Evolutionary conservation across 169 alveolate species (phyloP).

Genomic region (Eimeria zaria): DNA sequence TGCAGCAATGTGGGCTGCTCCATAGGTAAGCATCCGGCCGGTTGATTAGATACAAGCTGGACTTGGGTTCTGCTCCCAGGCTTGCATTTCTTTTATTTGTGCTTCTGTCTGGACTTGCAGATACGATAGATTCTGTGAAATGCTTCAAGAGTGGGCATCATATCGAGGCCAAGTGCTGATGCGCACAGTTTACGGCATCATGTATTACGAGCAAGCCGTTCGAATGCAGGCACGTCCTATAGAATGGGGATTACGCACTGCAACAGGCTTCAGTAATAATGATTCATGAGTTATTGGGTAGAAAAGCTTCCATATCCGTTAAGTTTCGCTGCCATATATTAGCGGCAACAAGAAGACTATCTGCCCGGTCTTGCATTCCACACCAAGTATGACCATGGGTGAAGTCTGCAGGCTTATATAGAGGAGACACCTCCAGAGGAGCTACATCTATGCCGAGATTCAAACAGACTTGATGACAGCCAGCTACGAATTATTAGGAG

Average conservation of each 20-base stretch:
- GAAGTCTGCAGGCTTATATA: conserved; percentile 59
- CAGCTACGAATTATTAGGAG: conserved; percentile 63
- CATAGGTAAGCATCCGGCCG: conserved; percentile 61
- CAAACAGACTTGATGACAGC: conserved; percentile 49
- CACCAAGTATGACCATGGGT: neutral
- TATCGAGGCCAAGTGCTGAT: conserved; percentile 82
- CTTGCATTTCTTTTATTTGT: neutral
- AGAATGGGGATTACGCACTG: neutral
- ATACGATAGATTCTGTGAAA: conserved; percentile 77
- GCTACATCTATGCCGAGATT: conserved; percentile 78
- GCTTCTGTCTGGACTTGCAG: conserved; percentile 5
- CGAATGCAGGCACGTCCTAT: conserved; percentile 78
- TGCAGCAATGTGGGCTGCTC: conserved; percentile 74
- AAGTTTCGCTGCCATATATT: too few species aligned
- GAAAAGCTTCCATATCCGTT: neutral
- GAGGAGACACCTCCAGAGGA: conserved; percentile 60
- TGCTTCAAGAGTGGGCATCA: conserved; percentile 85
- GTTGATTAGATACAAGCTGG: neutral
- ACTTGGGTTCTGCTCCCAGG: neutral
- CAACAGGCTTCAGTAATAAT: neutral
- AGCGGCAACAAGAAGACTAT: neutral
- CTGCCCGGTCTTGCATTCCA: neutral
- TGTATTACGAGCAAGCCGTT: conserved; percentile 81
- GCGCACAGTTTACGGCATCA: conserved; percentile 83
- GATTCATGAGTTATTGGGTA: neutral